Percentiles rank a stretch among this genome's conserved stretches.
These are phyloP conservation scores for Somion occarium DNA, from an alignment of 1,284 basidiomycete genomes.

Conservation along the genomic window DNA sequence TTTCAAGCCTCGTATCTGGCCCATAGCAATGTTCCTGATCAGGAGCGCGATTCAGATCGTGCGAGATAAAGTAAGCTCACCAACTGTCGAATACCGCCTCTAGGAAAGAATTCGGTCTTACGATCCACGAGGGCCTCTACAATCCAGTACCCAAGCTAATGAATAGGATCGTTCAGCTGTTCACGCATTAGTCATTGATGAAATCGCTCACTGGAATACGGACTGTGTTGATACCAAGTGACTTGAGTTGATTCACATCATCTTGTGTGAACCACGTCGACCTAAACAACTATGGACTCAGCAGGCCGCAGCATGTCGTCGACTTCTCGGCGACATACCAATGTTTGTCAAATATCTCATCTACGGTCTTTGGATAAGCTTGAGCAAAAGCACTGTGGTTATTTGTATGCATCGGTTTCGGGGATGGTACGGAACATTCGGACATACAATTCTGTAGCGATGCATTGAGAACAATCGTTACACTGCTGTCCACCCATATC, in stretches of 20 bases:
- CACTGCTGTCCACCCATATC: constrained; percentile 61
- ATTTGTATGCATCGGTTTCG: neutral
- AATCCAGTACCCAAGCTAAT: constrained; percentile 76
- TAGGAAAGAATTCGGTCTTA: constrained; percentile 55
- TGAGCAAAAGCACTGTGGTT: constrained; percentile 48
- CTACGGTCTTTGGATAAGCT: constrained; percentile 54
- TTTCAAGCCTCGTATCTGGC: constrained; percentile 53
- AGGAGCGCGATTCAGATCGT: neutral
- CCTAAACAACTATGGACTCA: constrained; percentile 31
- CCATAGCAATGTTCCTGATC: neutral
- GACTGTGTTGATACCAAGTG: constrained; percentile 64
- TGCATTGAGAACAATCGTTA: constrained; percentile 48
- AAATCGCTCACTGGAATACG: constrained; percentile 57
- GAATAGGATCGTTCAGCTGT: neutral
- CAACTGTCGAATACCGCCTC: constrained; percentile 61
- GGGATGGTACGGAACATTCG: neutral
- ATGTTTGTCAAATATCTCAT: constrained; percentile 55
- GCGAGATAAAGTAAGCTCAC: constrained; percentile 34
- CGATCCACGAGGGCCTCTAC: constrained; percentile 67
- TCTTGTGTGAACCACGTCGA: constrained; percentile 65
- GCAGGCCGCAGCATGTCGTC: neutral
- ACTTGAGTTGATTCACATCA: constrained; percentile 50
- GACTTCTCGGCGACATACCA: constrained; percentile 38
- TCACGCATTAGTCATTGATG: neutral
- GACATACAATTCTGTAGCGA: constrained; percentile 55